Conservation (phyloP, 1,139 yeast species). For the Insectozyma bohioensis region DNA sequence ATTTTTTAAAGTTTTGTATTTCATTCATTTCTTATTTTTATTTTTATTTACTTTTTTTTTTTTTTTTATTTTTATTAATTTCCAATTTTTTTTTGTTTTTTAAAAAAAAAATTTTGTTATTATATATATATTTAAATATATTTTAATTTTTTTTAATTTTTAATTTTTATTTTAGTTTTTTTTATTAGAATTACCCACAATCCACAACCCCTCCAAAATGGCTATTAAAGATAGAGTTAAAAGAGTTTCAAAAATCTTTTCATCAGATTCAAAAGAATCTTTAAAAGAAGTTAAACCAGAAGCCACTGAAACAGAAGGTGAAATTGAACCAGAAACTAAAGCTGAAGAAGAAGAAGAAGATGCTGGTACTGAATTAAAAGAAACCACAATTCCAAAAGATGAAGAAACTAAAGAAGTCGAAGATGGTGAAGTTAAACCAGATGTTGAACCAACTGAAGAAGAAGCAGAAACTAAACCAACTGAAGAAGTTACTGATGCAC, state of each 20-base stretch:
- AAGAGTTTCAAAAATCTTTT: conserved; percentile 46
- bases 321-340: conserved; percentile 14
- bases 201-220: too few relatives aligned
- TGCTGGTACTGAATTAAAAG: too few relatives aligned
- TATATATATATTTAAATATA: too few relatives aligned
- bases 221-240: conserved; percentile 47
- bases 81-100: too few relatives aligned
- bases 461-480: conserved; percentile 11
- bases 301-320: conserved; percentile 13
- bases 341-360: conserved; percentile 13
- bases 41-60: too few relatives aligned
- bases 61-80: too few relatives aligned
- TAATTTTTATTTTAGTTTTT: too few relatives aligned
- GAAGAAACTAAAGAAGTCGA: conserved; percentile 14
- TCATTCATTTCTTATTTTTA: too few relatives aligned
- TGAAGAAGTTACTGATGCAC: conserved; percentile 13
- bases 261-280: conserved; percentile 21
- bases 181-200: too few relatives aligned
- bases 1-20: too few relatives aligned
- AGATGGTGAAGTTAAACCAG: conserved; percentile 13
- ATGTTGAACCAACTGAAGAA: conserved; percentile 12
- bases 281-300: conserved; percentile 14
- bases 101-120: too few relatives aligned
- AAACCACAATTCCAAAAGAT: conserved; percentile 10
- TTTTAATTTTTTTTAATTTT: too few relatives aligned